Percentiles rank a stretch among this genome's conserved stretches.
These are phyloP conservation scores for Aspergillus terreus DNA, from an alignment of 2,329 filamentous ascomycete genomes.

Conservation along the genomic window DNA sequence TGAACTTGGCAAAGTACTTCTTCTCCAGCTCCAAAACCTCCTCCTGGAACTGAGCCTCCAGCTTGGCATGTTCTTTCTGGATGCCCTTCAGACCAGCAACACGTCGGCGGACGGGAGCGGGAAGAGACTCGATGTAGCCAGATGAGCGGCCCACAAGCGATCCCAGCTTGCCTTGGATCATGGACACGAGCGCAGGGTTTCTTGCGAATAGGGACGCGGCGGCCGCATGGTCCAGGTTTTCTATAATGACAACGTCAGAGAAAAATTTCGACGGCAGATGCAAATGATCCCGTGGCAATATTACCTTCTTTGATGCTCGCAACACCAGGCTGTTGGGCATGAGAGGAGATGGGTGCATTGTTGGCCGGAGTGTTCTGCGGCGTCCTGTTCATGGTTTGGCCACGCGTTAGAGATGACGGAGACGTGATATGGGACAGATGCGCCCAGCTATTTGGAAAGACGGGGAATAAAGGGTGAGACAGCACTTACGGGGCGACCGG, in stretches of 20 bases:
- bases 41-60: conserved; percentile 97
- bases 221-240: conserved; percentile 82
- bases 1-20: conserved; percentile 99
- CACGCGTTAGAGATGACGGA: conserved; percentile 20
- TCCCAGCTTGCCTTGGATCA: conserved; percentile 97
- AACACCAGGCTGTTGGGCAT: conserved; percentile 91
- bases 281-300: conserved; percentile 30
- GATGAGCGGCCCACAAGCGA: conserved; percentile 91
- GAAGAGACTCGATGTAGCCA: conserved; percentile 95
- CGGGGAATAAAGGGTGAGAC: conserved; percentile 1
- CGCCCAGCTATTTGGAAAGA: background rate
- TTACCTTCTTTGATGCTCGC: conserved; percentile 96
- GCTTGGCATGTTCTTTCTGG: conserved; percentile 97
- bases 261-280: conserved; percentile 8
- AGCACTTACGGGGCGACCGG: conserved; percentile 61
- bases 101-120: conserved; percentile 81
- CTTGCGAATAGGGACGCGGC: conserved; percentile 92
- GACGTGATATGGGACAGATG: conserved; percentile 2
- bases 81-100: conserved; percentile 95
- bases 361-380: conserved; percentile 96
- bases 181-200: conserved; percentile 89
- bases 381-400: conserved; percentile 60
- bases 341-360: conserved; percentile 95
- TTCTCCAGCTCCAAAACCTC: conserved; percentile 98
- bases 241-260: conserved; percentile 47